These are phyloP conservation scores for Septoria linicola DNA, from an alignment of 2,329 filamentous ascomycete genomes.

Conservation along the genomic window DNA sequence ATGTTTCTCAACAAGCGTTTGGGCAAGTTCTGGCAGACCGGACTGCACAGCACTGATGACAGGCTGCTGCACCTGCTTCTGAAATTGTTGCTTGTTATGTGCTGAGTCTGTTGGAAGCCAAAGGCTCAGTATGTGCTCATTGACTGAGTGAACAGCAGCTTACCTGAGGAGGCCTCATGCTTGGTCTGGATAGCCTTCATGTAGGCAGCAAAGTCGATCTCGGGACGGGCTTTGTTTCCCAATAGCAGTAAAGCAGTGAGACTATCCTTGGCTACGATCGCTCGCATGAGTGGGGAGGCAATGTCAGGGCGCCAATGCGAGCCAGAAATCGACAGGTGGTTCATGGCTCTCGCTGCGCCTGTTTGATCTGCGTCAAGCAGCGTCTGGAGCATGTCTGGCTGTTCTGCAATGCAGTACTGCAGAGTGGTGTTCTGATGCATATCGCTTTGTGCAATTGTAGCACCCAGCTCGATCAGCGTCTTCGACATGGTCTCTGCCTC, in stretches of 20 bases:
- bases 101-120: too few relatives aligned
- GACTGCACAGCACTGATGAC: slow-evolving; percentile 60
- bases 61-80: slow-evolving; percentile 58
- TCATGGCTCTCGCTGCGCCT: slow-evolving; percentile 63
- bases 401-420: slow-evolving; percentile 60
- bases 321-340: slow-evolving; percentile 57
- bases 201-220: slow-evolving; percentile 64
- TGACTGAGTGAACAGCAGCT: too few relatives aligned
- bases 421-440: slow-evolving; percentile 63
- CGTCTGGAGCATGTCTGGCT: slow-evolving; percentile 48
- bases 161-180: slow-evolving; percentile 34
- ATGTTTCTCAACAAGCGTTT: slow-evolving; percentile 54
- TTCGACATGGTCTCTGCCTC: slow-evolving; percentile 65
- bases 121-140: too few relatives aligned
- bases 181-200: slow-evolving; percentile 56
- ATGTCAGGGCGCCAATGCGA: slow-evolving; percentile 38
- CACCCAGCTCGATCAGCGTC: slow-evolving; percentile 67
- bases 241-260: slow-evolving; percentile 61
- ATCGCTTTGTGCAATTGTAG: slow-evolving; percentile 72
- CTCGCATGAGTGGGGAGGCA: slow-evolving; percentile 57
- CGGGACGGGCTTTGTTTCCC: slow-evolving; percentile 58
- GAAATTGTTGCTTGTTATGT: slow-evolving; percentile 52
- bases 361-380: slow-evolving; percentile 57
- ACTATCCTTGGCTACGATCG: slow-evolving; percentile 55
- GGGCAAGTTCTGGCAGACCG: slow-evolving; percentile 54